Evolutionary conservation across 208 protist species (phyloP).

Genomic region (Trypanosoma scelopori): DNA sequence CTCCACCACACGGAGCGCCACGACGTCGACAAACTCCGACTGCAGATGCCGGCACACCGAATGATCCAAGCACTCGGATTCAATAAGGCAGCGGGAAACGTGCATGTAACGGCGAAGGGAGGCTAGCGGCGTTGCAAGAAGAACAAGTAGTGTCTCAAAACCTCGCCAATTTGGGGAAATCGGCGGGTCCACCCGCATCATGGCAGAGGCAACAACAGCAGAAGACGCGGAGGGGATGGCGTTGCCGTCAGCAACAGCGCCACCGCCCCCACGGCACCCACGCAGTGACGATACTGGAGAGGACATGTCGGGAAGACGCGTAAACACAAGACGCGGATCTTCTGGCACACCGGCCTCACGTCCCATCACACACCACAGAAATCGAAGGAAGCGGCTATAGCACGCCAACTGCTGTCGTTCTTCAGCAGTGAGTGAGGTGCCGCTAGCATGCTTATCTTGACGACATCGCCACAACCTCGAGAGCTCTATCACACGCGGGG

Average conservation of each 20-base stretch:
- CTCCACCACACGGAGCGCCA: constrained; percentile 43
- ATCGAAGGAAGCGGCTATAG: constrained; percentile 49
- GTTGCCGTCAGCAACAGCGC: constrained; percentile 1
- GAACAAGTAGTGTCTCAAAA: constrained; percentile 65
- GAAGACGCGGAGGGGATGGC: neutral
- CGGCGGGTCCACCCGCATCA: constrained; percentile 24
- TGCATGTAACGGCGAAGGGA: constrained; percentile 71
- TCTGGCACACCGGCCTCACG: constrained; percentile 35
- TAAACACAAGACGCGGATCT: constrained; percentile 39
- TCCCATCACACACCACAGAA: constrained; percentile 55
- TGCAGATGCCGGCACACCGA: constrained; percentile 42
- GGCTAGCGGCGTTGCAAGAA: constrained; percentile 69
- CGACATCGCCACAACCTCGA: constrained; percentile 42
- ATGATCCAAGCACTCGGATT: constrained; percentile 41
- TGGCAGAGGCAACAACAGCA: neutral
- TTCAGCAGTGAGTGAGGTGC: neutral
- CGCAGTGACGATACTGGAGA: neutral
- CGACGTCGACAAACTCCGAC: constrained; percentile 46
- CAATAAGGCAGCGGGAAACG: constrained; percentile 64
- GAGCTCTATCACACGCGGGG: constrained; percentile 54
- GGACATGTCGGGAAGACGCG: constrained; percentile 32
- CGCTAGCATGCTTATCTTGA: neutral
- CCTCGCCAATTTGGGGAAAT: constrained; percentile 66
- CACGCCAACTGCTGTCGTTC: constrained; percentile 23
- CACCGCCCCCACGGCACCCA: neutral